These are phyloP conservation scores for Ophiobolus disseminans DNA, from an alignment of 2,329 filamentous ascomycete species.

Conservation along the genomic window DNA sequence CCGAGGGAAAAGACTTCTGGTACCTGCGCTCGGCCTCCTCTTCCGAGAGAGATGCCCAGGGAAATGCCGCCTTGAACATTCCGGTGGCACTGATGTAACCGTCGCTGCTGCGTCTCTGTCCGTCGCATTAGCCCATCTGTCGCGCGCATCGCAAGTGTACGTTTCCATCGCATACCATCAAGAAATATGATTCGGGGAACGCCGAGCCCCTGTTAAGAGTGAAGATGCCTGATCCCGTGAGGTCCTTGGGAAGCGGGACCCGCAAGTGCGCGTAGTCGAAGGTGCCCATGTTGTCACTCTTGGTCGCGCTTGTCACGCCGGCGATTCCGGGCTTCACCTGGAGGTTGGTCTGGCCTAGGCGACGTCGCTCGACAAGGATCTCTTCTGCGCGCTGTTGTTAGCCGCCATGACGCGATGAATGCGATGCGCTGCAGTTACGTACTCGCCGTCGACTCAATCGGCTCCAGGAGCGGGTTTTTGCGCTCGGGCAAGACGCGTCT, in stretches of 20 bases:
- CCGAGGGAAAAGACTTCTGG: constrained; percentile 81
- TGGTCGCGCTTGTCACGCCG: constrained; percentile 73
- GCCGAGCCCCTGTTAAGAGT: constrained; percentile 67
- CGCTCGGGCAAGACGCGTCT: constrained; percentile 63
- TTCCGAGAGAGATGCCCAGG: constrained; percentile 74
- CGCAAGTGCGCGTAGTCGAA: constrained; percentile 97
- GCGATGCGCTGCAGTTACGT: constrained; percentile 52
- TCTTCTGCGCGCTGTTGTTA: constrained; percentile 49
- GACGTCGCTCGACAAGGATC: constrained; percentile 77
- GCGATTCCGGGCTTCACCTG: constrained; percentile 79
- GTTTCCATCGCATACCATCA: constrained; percentile 70
- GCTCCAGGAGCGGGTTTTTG: constrained; percentile 70
- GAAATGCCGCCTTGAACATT: constrained; percentile 92
- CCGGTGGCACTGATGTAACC: constrained; percentile 85
- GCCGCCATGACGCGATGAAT: constrained; percentile 22
- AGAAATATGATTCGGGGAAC: constrained; percentile 88
- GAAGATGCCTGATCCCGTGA: constrained; percentile 89
- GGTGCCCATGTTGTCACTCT: constrained; percentile 75
- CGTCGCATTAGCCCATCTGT: constrained; percentile 34
- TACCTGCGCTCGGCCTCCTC: constrained; percentile 80
- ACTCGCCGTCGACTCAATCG: constrained; percentile 70
- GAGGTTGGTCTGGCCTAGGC: constrained; percentile 91
- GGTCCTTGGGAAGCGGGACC: constrained; percentile 88
- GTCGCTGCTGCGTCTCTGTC: constrained; percentile 78
- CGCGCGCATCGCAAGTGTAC: constrained; percentile 11